Evolutionary conservation across 1,284 basidiomycete species (phyloP).

Genomic region (Coniferiporia weirii): DNA sequence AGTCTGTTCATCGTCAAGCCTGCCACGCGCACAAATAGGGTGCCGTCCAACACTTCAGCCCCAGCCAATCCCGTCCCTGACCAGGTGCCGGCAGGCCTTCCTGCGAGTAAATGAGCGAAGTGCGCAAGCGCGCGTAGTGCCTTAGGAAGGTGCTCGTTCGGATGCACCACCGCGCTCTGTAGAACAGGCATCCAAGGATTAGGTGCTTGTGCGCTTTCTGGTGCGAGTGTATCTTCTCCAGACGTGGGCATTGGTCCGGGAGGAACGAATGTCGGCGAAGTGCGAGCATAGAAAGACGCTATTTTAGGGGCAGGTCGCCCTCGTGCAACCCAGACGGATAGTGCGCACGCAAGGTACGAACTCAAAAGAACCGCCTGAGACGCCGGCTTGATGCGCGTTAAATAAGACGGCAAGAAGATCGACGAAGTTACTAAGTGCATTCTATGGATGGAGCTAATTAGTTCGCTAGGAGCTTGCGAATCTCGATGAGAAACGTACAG

Average conservation of each 20-base stretch:
- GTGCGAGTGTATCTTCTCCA: conserved; percentile 30
- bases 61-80: no score
- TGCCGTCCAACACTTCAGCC: conserved; percentile 51
- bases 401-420: conserved; percentile 37
- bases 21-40: conserved; percentile 51
- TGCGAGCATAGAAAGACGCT: conserved; percentile 31
- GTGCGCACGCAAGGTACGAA: conserved; percentile 33
- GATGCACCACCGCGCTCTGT: conserved; percentile 43
- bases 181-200: conserved; percentile 55
- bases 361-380: conserved; percentile 33
- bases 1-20: conserved; percentile 44
- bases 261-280: conserved; percentile 23
- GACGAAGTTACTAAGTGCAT: conserved; percentile 44
- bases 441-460: conserved; percentile 14
- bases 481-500: no score
- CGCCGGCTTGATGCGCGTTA: conserved; percentile 22
- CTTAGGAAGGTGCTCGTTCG: conserved; percentile 62
- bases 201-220: conserved; percentile 30
- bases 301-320: conserved; percentile 35
- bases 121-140: conserved; percentile 45
- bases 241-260: conserved; percentile 31
- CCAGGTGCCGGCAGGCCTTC: no score
- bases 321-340: conserved; percentile 34
- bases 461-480: no score
- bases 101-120: no score